Evolutionary conservation across 441 rosid genomes (phyloP).

Genomic region (Brassica balearica): DNA sequence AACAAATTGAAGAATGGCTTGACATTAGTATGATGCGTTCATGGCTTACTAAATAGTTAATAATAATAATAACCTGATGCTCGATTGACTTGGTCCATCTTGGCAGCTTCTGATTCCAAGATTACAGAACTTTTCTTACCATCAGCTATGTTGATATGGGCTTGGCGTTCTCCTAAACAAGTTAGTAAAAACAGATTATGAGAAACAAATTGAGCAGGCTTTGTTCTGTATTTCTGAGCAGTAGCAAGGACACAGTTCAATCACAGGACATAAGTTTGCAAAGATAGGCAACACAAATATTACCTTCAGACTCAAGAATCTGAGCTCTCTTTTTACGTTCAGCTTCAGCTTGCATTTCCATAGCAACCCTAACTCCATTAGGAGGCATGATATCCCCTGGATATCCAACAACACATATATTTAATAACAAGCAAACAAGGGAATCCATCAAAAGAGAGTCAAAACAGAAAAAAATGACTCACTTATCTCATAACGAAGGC

Average conservation of each 20-base stretch:
- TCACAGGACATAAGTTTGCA: background rate
- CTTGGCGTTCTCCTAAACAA: conserved; percentile 76
- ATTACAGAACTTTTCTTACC: conserved; percentile 69
- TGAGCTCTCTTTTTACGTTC: conserved; percentile 90
- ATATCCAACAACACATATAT: conserved; percentile 15
- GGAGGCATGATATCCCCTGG: conserved; percentile 95
- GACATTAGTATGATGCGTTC: too few species aligned
- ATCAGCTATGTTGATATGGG: conserved; percentile 82
- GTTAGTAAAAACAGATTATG: conserved; percentile 20
- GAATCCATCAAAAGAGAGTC: conserved; percentile 4
- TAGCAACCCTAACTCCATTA: conserved; percentile 80
- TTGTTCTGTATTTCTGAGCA: background rate
- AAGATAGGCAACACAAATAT: background rate
- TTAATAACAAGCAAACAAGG: conserved; percentile 14
- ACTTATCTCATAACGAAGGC: conserved; percentile 95
- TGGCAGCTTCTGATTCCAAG: conserved; percentile 66
- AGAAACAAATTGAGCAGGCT: conserved; percentile 7
- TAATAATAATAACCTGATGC: conserved; percentile 50
- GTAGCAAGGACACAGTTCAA: background rate
- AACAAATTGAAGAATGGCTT: background rate
- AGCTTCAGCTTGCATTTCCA: conserved; percentile 99
- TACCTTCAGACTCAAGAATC: conserved; percentile 90
- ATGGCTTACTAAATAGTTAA: conserved; percentile 30
- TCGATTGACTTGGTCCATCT: conserved; percentile 63
- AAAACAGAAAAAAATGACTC: conserved; percentile 36